A percentile compares a stretch with the other conserved stretches of the same genome.
Conservation (phyloP, 1,139 yeast genomes). For the Blastobotrys niveus region DNA sequence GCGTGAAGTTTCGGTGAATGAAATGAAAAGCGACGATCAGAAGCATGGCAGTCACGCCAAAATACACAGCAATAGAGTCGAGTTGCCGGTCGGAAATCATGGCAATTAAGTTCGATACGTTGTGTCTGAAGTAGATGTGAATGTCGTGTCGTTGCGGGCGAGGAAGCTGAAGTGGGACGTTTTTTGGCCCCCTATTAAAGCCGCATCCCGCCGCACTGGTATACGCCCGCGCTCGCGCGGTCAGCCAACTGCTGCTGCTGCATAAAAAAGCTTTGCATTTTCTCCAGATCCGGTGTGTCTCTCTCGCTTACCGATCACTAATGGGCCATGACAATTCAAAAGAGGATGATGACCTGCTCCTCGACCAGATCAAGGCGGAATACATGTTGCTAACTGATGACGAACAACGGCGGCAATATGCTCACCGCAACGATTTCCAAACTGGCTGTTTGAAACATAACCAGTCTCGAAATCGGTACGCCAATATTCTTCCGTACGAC, state of each 20-base stretch:
- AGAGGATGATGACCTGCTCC: not conserved
- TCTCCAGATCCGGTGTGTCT: too few species aligned
- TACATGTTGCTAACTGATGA: not conserved
- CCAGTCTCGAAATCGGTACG: slow-evolving; percentile 46
- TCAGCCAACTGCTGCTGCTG: too few species aligned
- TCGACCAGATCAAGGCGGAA: slow-evolving; percentile 2
- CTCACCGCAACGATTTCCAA: not conserved
- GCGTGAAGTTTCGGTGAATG: slow-evolving; percentile 27
- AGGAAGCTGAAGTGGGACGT: too few species aligned
- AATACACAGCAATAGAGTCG: slow-evolving; percentile 64
- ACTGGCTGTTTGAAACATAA: slow-evolving; percentile 18
- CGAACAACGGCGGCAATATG: not conserved
- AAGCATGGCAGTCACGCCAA: slow-evolving; percentile 67
- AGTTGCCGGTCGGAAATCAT: slow-evolving; percentile 84
- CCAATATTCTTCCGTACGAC: slow-evolving; percentile 57
- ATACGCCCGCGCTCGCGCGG: too few species aligned
- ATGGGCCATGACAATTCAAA: not conserved
- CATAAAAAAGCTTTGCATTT: too few species aligned
- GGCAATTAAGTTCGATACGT: slow-evolving; percentile 11
- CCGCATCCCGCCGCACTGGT: too few species aligned
- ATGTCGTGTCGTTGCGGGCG: not conserved
- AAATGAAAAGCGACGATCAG: slow-evolving; percentile 67
- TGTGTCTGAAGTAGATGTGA: too few species aligned
- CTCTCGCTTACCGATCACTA: too few species aligned
- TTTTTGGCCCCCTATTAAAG: too few species aligned